Conservation (phyloP, 495 filamentous ascomycete genomes). For the Lasiosphaeriaceae sp. region DNA sequence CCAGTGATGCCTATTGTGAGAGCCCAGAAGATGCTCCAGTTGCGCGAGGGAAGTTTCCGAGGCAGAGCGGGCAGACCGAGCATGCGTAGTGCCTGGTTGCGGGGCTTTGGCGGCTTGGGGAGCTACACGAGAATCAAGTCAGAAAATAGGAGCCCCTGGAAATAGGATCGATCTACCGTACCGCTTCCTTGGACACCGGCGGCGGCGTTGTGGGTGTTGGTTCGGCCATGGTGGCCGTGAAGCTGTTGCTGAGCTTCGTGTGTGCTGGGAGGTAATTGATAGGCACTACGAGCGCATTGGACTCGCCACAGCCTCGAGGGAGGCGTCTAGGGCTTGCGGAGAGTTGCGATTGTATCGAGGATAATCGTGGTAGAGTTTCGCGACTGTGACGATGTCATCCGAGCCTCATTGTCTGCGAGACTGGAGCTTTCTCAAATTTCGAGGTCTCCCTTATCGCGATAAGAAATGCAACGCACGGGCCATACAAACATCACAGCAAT, state of each 20-base stretch:
- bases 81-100: constrained; percentile 69
- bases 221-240: constrained; percentile 22
- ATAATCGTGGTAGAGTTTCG: not conserved
- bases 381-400: not conserved
- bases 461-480: not conserved
- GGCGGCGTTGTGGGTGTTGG: constrained; percentile 17
- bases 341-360: not conserved
- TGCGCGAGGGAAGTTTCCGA: constrained; percentile 85
- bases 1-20: constrained; percentile 72
- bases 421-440: constrained; percentile 11
- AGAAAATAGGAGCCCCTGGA: not conserved
- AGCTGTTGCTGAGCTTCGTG: constrained; percentile 9
- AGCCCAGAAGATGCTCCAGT: constrained; percentile 93
- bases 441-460: constrained; percentile 15
- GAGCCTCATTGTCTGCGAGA: not conserved
- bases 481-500: not conserved
- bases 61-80: constrained; percentile 79
- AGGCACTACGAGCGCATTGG: constrained; percentile 19
- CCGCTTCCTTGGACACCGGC: constrained; percentile 6
- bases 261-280: not conserved
- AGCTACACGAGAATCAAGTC: constrained; percentile 24
- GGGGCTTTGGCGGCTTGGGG: constrained; percentile 42
- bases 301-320: not conserved
- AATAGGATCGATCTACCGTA: constrained; percentile 7
- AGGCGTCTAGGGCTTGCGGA: not conserved